phyloP scores from a whole-genome alignment of 179 eudicot species.

The Gypsophila paniculata region DNA sequence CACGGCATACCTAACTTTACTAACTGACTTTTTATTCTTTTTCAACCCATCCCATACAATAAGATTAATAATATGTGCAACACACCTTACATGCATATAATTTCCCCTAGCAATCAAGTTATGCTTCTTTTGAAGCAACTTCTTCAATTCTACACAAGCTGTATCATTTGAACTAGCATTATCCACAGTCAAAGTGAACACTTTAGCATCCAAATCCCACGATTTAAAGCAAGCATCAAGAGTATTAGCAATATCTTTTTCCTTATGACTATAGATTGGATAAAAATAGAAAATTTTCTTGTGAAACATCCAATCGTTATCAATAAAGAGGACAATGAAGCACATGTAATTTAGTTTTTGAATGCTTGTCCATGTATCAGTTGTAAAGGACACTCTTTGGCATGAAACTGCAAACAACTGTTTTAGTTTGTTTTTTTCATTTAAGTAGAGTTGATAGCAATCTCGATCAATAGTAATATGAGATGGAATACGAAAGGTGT shows the following conservation, averaged over 20 bases:
- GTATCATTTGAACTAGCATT: constrained; percentile 2
- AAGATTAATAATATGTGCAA: not conserved
- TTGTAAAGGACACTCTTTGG: no score
- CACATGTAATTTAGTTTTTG: no score
- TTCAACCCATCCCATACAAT: not conserved
- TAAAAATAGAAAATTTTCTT: not conserved
- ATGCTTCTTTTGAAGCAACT: not conserved
- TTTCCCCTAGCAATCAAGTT: not conserved
- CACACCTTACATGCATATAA: not conserved
- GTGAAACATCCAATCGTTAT: not conserved
- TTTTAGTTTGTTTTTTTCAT: not conserved
- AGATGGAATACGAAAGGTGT: not conserved
- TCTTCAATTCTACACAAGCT: not conserved
- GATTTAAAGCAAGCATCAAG: no score
- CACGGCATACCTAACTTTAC: no score
- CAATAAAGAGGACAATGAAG: no score
- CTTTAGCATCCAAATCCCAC: not conserved
- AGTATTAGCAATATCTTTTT: no score
- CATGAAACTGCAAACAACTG: not conserved
- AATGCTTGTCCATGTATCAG: no score
- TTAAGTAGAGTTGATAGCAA: not conserved
- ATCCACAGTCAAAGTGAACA: not conserved
- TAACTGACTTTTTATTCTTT: not conserved
- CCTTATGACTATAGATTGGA: not conserved
- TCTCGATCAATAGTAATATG: not conserved